Evolutionary conservation across 108 stramenopile genomes (phyloP).

Genomic region (Aurantiochytrium sp.): DNA sequence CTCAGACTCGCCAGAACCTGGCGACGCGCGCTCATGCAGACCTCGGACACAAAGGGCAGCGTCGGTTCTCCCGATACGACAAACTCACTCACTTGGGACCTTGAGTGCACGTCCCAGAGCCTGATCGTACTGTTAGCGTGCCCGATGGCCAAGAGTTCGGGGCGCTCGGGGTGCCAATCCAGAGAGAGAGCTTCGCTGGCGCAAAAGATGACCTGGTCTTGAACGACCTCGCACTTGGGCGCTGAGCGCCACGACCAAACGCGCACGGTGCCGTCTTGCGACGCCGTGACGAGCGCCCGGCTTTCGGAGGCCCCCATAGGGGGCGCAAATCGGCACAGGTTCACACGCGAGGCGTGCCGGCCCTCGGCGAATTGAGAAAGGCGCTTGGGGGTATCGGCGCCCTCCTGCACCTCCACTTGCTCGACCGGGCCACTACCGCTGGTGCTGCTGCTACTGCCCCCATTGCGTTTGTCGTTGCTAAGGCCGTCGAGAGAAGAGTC

Average conservation of each 20-base stretch:
- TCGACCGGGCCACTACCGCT: background rate
- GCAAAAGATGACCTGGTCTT: slow-evolving; percentile 11
- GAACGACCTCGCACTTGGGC: background rate
- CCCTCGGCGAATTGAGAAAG: background rate
- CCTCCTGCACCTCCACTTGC: background rate
- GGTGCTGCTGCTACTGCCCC: background rate
- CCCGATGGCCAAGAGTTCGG: background rate
- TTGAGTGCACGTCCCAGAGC: background rate
- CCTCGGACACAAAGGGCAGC: background rate
- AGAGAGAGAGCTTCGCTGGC: background rate
- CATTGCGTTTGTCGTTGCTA: background rate
- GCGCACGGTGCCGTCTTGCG: background rate
- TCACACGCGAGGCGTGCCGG: background rate
- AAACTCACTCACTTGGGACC: background rate
- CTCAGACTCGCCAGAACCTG: background rate
- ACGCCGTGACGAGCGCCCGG: background rate
- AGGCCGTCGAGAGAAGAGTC: background rate
- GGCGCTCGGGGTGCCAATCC: background rate
- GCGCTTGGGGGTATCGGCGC: background rate
- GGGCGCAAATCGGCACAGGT: background rate
- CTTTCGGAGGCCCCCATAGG: background rate
- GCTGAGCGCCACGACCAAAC: background rate
- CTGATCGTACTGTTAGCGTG: background rate
- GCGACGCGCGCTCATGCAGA: background rate
- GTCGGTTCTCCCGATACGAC: background rate